phyloP scores from a whole-genome alignment of 805 yeast genomes.

The Saccharomycopsis sp. region DNA sequence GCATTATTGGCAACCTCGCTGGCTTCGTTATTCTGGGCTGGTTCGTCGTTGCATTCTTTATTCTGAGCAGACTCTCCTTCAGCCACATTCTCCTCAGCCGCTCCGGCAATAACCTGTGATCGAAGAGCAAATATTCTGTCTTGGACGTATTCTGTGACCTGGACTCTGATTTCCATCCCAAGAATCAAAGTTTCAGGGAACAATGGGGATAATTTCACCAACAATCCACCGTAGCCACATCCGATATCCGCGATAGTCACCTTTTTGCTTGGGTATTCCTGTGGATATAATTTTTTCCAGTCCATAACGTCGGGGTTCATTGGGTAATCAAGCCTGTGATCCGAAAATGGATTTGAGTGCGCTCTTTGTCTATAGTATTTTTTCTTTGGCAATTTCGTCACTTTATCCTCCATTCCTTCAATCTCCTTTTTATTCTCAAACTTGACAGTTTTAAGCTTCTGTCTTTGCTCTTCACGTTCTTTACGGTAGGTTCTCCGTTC shows the following conservation, averaged over 20 bases:
- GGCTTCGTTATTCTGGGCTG: slow-evolving; percentile 22
- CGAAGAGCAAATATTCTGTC: slow-evolving; percentile 90
- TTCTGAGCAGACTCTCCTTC: neutral
- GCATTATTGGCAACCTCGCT: slow-evolving; percentile 26
- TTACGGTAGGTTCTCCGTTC: slow-evolving; percentile 44
- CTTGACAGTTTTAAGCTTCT: slow-evolving; percentile 38
- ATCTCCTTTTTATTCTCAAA: slow-evolving; percentile 30
- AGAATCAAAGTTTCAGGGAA: slow-evolving; percentile 70
- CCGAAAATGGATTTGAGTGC: slow-evolving; percentile 95
- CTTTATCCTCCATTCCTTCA: slow-evolving; percentile 23
- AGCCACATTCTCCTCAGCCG: slow-evolving; percentile 21
- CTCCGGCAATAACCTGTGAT: slow-evolving; percentile 34
- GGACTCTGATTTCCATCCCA: slow-evolving; percentile 98
- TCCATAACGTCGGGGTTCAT: slow-evolving; percentile 74
- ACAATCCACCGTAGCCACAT: slow-evolving; percentile 94
- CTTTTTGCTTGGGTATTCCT: slow-evolving; percentile 34
- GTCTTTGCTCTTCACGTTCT: slow-evolving; percentile 38
- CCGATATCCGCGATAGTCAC: slow-evolving; percentile 95
- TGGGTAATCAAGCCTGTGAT: slow-evolving; percentile 89
- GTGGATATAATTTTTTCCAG: slow-evolving; percentile 76
- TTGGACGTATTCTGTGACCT: slow-evolving; percentile 94
- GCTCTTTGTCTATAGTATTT: slow-evolving; percentile 94
- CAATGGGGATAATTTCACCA: slow-evolving; percentile 69
- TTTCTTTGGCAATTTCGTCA: slow-evolving; percentile 64
- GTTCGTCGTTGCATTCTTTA: slow-evolving; percentile 26